Base-by-base conservation (phyloP, 2,329 filamentous ascomycete genomes). In the Paramyrothecium roridum region DNA sequence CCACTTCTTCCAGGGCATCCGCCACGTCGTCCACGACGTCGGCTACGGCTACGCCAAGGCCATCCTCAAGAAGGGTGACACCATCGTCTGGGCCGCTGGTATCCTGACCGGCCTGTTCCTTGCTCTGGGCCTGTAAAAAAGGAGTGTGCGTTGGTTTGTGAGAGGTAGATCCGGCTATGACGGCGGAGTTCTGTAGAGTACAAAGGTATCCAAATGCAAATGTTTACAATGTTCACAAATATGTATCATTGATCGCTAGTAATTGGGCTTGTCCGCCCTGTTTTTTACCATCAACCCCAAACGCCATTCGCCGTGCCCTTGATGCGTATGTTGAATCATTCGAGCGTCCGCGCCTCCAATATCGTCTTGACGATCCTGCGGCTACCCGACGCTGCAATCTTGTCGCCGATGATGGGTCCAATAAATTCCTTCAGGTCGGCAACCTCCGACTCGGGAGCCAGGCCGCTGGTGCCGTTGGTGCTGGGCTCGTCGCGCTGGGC, bases 1-100 rank as follows among this genome's bases (percentile, higher is more conserved):
- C 73, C 83, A 86, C 74, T 68, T 73, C 59, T 62, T 82, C 70
- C 84, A 81, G 71, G 83, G 83, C 57, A 63, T 78, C 54, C 76
- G 81, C 63, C 83, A 86, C 60, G 69, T 85, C 47, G 63, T 75
- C 49, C 83, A 79, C 67, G 83, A 86, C 59, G 54, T 78, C 8
- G 77, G 75, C 47, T 68, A 73, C 60, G 82, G 81, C 33, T 85
- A 82, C 65, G 63, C 72, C 57, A 80, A 78, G 75, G 53, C 69
- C 1, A 68, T 73, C 17, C 79, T 85, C 59, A 63, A 73, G 61
- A 71, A 69, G 60, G 72, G 72, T 34, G 79, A 81, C 61, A 76
- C 73, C 66, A 70, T 70, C 30, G 70, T 85, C 55, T 82, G 81
- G 77, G 72, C 67, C 10, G 77, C 75, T 43, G 66, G 81, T 30